Evolutionary conservation across 805 yeast genomes (phyloP).

Genomic region (Wickerhamomyces xylosicus): DNA sequence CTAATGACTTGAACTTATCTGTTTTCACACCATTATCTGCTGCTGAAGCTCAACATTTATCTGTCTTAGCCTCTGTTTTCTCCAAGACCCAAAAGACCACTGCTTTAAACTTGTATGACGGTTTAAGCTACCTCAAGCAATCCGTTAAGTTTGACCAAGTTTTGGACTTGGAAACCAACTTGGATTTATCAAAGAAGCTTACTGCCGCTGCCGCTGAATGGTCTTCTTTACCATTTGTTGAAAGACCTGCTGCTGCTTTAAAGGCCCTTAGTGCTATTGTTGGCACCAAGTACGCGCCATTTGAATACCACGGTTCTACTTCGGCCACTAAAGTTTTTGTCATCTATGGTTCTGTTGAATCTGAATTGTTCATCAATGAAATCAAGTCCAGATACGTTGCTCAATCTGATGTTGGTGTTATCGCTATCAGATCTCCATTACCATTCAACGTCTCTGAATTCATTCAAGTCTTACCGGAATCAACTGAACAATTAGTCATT

Average conservation of each 20-base stretch:
- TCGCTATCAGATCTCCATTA: slow-evolving; percentile 66
- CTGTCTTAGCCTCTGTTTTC: slow-evolving; percentile 54
- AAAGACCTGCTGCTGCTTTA: slow-evolving; percentile 37
- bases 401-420: slow-evolving; percentile 43
- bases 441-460: slow-evolving; percentile 68
- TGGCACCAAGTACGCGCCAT: slow-evolving; percentile 45
- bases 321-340: slow-evolving; percentile 70
- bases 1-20: slow-evolving; percentile 53
- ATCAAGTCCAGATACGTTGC: slow-evolving; percentile 23
- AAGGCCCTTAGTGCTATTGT: slow-evolving; percentile 39
- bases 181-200: slow-evolving; percentile 29
- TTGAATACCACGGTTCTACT: slow-evolving; percentile 59
- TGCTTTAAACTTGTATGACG: slow-evolving; percentile 69
- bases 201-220: slow-evolving; percentile 19
- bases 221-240: slow-evolving; percentile 20
- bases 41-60: slow-evolving; percentile 55
- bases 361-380: slow-evolving; percentile 39
- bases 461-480: slow-evolving; percentile 42
- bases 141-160: slow-evolving; percentile 29
- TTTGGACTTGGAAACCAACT: slow-evolving; percentile 27
- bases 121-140: slow-evolving; percentile 50
- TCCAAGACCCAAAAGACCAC: slow-evolving; percentile 38
- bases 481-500: slow-evolving; percentile 53
- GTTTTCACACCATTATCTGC: slow-evolving; percentile 58
- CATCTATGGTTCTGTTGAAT: slow-evolving; percentile 64